Evolutionary conservation across 2,329 filamentous ascomycete genomes (phyloP), one percentile per base, ranked within the genome.

Genomic region (Fusarium aywerte): DNA sequence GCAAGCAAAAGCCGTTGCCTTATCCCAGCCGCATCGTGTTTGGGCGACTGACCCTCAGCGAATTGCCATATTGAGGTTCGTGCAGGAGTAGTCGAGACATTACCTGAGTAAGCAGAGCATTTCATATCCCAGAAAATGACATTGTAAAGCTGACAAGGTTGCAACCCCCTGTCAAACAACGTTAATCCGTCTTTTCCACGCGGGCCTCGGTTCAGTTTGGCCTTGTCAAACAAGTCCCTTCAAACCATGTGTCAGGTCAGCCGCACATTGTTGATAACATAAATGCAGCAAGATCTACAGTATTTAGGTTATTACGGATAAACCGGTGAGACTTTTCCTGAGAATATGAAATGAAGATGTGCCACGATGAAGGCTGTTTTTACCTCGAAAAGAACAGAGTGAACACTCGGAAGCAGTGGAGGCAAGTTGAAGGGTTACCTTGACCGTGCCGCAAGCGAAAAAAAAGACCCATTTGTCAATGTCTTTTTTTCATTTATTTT

Each of bases 91-190:
- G 38, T 21, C 31, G 48, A 16, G 23, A 42, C 31, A 25, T 44
- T 68, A 49, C 48, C 59, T 65, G 54, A 36, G 45, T 57, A 55
- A 68, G 56, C 45, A 62, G 47, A 36, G 29, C 21, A 33, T 15
- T 48, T 32, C 4, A 21, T 20, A 29, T 38, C 21, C 23, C 16
- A 36, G 29, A 27, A 12, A 48, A 49, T 36, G 32, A 49, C 31
- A 38, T 38, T 25, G 16, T 21, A 27, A 61, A 47, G 59, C 43
- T 60, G 60, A 68, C 65, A 68, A 59, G 65, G 65, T 50, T 66
- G 50, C 38, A 51, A 48, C 25, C 43, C 64, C 59, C 40, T 61
- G 65, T 53, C 44, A 53, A 50, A 35, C 43, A 21, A 38, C 38
- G 20, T 40, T 51, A n/a, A 33, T 63, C 47, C 36, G 44, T 61